Percentiles rank a stretch among this genome's conserved stretches.
Evolutionary conservation across 2,329 filamentous ascomycete species (phyloP).

Genomic region (Pestalotiopsis sp.): DNA sequence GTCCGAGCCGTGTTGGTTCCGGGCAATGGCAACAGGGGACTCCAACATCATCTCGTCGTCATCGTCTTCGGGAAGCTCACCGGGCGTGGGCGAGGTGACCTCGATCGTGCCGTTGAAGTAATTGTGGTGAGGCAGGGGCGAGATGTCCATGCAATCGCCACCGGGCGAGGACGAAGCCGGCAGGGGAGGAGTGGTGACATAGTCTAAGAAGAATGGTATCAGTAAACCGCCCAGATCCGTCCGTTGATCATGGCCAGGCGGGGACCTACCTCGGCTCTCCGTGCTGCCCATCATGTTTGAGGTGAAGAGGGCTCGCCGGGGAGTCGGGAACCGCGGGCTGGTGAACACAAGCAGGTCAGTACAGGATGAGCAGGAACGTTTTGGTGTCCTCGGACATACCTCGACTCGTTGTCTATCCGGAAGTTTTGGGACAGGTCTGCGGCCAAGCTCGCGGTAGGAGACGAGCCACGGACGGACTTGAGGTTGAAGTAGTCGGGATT

Average conservation of each 20-base stretch:
- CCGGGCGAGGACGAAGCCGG: conserved; percentile 78
- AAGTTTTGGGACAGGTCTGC: conserved; percentile 97
- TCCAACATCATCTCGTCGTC: conserved; percentile 55
- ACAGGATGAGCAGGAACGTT: neutral
- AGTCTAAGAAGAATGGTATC: conserved; percentile 52
- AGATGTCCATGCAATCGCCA: conserved; percentile 88
- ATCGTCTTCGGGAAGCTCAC: conserved; percentile 44
- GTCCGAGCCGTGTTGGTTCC: conserved; percentile 52
- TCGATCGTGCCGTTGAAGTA: conserved; percentile 68
- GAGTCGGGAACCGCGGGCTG: conserved; percentile 82
- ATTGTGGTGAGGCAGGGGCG: conserved; percentile 86
- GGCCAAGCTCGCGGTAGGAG: conserved; percentile 86
- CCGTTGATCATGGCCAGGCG: conserved; percentile 12
- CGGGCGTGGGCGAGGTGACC: conserved; percentile 73
- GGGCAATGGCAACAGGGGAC: conserved; percentile 54
- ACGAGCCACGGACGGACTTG: conserved; percentile 80
- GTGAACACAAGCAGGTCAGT: conserved; percentile 19
- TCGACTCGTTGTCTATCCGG: conserved; percentile 81
- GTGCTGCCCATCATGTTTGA: conserved; percentile 65
- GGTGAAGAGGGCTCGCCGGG: conserved; percentile 83
- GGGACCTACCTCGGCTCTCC: conserved; percentile 60
- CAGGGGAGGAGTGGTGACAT: conserved; percentile 81
- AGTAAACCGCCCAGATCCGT: conserved; percentile 16
- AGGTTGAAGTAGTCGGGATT: conserved; percentile 79
- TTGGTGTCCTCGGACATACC: conserved; percentile 59